These are phyloP conservation scores for Chlorella vulgaris DNA, from an alignment of 139 green algal genomes.

Conservation along the genomic window DNA sequence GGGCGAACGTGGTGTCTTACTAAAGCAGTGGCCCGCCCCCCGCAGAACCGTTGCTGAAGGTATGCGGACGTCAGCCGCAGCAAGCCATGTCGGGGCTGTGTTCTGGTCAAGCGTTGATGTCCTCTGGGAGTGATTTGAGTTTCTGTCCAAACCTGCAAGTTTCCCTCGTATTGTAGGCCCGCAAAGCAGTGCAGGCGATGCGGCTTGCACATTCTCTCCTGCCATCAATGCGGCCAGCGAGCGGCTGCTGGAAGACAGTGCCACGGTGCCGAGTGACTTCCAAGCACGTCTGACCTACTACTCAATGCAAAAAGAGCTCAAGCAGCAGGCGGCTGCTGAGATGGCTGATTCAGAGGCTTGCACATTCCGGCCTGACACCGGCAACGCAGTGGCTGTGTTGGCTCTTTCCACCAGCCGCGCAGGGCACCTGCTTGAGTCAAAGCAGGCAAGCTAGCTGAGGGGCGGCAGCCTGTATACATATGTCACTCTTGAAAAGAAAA, in stretches of 20 bases:
- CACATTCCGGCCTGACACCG: constrained; percentile 51
- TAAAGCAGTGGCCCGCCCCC: too few relatives aligned
- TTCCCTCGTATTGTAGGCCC: too few relatives aligned
- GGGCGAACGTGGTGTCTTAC: constrained; percentile 25
- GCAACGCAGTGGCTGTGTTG: constrained; percentile 32
- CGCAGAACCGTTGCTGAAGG: too few relatives aligned
- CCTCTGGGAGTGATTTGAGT: too few relatives aligned
- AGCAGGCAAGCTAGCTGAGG: neutral
- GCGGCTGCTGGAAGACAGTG: constrained; percentile 52
- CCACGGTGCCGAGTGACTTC: constrained; percentile 51
- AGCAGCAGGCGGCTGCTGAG: constrained; percentile 6
- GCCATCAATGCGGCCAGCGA: constrained; percentile 42
- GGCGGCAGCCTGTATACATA: too few relatives aligned
- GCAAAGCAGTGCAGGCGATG: neutral
- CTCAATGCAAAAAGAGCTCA: neutral
- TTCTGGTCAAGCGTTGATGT: too few relatives aligned
- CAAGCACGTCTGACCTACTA: constrained; percentile 46
- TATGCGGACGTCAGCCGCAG: neutral
- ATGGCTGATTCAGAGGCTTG: constrained; percentile 28
- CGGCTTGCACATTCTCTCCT: constrained; percentile 40
- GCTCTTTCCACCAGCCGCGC: constrained; percentile 23
- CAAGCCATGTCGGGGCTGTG: neutral
- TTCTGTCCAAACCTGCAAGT: neutral
- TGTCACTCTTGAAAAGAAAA: neutral
- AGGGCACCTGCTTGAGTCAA: constrained; percentile 16